phyloP scores from a whole-genome alignment of 345 rosid genomes.

The Lumnitzera littorea region DNA sequence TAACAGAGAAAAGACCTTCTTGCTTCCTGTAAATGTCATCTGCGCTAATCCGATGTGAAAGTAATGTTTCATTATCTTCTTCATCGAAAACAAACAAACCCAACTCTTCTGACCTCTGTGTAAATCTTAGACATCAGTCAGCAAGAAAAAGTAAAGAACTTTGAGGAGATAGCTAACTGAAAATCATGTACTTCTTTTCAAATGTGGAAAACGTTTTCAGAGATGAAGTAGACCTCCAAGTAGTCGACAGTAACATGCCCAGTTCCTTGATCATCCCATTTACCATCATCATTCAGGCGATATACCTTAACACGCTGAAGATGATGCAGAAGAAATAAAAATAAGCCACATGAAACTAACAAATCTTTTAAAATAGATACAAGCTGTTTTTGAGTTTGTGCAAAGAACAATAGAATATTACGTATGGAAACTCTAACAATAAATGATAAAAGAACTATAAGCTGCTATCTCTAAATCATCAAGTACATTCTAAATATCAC shows the following conservation, averaged over 20 bases:
- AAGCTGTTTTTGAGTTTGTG: no score
- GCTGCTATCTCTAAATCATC: no score
- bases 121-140: conserved; percentile 19
- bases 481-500: no score
- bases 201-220: no score
- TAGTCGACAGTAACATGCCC: conserved; percentile 78
- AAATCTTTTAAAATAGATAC: not conserved
- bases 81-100: conserved; percentile 78
- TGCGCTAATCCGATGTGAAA: conserved; percentile 68
- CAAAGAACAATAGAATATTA: no score
- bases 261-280: conserved; percentile 98
- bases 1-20: conserved; percentile 54
- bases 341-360: not conserved
- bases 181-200: no score
- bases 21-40: conserved; percentile 80
- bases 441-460: no score
- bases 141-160: conserved; percentile 7
- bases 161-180: no score
- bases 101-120: conserved; percentile 72
- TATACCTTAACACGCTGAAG: conserved; percentile 87
- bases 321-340: not conserved
- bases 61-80: conserved; percentile 75
- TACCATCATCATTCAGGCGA: conserved; percentile 61
- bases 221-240: conserved; percentile 52
- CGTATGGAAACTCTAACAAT: no score